Conservation (phyloP, 202 grass and related monocot species). For the Dendrocalamus latiflorus region DNA sequence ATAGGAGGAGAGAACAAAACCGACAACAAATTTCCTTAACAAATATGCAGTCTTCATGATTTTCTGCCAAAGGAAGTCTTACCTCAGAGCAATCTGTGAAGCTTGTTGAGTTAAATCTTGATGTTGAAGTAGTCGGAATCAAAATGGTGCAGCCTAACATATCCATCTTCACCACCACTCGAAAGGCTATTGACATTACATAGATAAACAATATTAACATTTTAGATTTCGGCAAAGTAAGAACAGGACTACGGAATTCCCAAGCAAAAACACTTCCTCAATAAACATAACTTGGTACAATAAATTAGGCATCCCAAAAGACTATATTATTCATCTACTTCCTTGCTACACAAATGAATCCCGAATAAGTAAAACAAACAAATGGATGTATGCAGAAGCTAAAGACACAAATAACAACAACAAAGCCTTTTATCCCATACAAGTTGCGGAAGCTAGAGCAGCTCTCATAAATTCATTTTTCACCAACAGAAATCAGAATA, state of each 20-base stretch:
- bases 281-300: neutral
- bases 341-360: neutral
- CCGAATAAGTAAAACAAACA: neutral
- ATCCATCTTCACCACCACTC: slow-evolving; percentile 93
- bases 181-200: slow-evolving; percentile 49
- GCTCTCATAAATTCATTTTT: neutral
- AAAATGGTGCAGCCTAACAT: slow-evolving; percentile 92
- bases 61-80: neutral
- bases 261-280: neutral
- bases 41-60: neutral
- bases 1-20: neutral
- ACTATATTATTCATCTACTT: neutral
- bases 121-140: slow-evolving; percentile 81
- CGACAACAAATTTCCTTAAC: neutral
- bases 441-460: neutral
- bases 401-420: too few species aligned
- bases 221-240: neutral
- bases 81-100: slow-evolving; percentile 1
- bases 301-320: neutral
- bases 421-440: too few species aligned
- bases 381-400: too few species aligned
- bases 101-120: slow-evolving; percentile 39
- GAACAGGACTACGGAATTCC: neutral
- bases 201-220: neutral
- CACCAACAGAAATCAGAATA: neutral